Evolutionary conservation across 352 stramenopile species (phyloP), one percentile per base, ranked within the genome.

Genomic region (Pythium myriotylum): DNA sequence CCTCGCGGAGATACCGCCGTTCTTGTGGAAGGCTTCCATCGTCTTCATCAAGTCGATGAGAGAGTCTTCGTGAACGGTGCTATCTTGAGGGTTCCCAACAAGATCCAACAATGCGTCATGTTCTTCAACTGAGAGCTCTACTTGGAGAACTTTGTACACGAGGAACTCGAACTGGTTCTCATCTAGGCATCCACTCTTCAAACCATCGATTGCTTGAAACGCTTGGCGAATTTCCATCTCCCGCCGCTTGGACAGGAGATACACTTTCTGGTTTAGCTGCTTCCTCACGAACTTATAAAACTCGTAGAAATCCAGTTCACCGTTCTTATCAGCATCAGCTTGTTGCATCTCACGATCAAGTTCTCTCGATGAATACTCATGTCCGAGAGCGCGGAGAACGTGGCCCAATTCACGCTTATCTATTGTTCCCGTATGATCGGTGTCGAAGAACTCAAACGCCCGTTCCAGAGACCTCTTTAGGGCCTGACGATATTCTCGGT

Each of bases 371-470:
- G 81, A 88, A 24, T 92, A 83, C 39, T 94, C 82, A 54, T 94
- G 74, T 1, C 80, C 84, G 10, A 94, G 57, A 1, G 82, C 84
- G 23, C 79, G 75, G 4, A 94, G 60, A 2, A 94, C 78, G 32
- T 89, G 78, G 10, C 64, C 73, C 17, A 94, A 61, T 47, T 92
- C 83, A 13, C 72, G 68, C 46, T 88, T 89, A 35, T 89, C 81
- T 17, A 94, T 94, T 1, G 76, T 81, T 16, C 76, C 75, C 17
- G 72, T 92, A 23, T 81, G 77, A 33, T 94, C 79, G 5, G 86
- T 55, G 42, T 94, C 84, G 47, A 90, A 94, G 37, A 92, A 92
- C 39, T 92, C 82, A 45, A 92, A 94, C 14, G 79, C 84, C 48
- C 77, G 73, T 4, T 76, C 76, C 14, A 91, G 59, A 2, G 81